Evolutionary conservation across 805 yeast species (phyloP), one percentile per base, ranked within the genome.

Genomic region (Starmerella apis): DNA sequence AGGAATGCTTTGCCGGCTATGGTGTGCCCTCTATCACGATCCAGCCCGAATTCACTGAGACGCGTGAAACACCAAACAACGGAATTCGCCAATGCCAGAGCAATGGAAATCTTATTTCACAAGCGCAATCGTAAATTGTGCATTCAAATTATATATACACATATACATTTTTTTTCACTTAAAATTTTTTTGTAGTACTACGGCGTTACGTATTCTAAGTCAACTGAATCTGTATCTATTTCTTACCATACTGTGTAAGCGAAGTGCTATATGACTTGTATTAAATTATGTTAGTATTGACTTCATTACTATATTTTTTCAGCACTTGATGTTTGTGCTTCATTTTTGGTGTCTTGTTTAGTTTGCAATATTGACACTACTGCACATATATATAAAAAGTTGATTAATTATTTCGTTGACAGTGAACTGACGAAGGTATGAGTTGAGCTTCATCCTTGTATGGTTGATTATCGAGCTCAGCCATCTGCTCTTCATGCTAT

Each of bases 1-100:
- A 92, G 65, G 76, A 77, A 47, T 80, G 87, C 42, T 73, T 90
- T 60, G 95, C 86, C 60, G 79, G 75, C 24, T 82, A 81, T 62
- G 95, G 95, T 41, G 81, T 90, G 53, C 94, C 88, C 61, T 83
- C 92, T 32, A 95, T 90, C 18, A 90, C 98, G 1, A 88, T 92
- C 46, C 98, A 90, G 68, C 98, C 98, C 0, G 98, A 90, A 68
- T 92, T 90, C 61, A 64, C 72, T 11, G 48, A 52, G 8, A 39
- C 24, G 25, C 19, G 43, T 14, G 35, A 41, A 16, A 22, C 28
- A 25, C 32, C 48, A 19, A 23, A 20, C 28, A 9, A 25, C n/a
- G 52, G 50, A 3, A 24, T 51, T 10, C 39, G 55, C 18, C 57
- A 50, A 41, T 55, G 58, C 51, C 58, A 55, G 46, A 47, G 51